A percentile compares a stretch with the other conserved stretches of the same genome.
Conservation (phyloP, 2,329 filamentous ascomycete genomes). For the Botrytis deweyae region DNA sequence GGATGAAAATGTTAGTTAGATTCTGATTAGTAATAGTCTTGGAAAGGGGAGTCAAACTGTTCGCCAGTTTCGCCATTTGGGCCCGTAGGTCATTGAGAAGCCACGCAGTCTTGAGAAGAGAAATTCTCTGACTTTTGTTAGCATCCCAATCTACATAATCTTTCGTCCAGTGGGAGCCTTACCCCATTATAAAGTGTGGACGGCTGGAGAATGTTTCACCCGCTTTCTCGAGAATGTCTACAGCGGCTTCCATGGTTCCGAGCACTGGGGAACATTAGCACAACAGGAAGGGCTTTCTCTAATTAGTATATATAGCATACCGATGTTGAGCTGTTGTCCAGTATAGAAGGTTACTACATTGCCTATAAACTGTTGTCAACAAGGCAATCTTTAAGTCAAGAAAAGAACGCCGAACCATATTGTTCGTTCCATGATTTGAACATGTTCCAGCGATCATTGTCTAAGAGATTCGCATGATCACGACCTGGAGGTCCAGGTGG, state of each 20-base stretch:
- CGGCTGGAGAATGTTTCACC: not conserved
- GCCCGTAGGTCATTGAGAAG: conserved; percentile 6
- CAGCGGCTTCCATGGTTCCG: not conserved
- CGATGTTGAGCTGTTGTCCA: not conserved
- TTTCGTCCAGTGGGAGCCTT: not conserved
- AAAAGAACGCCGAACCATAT: not conserved
- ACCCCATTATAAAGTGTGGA: conserved; percentile 4
- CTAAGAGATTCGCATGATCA: not conserved
- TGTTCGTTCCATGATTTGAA: not conserved
- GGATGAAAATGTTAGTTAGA: not conserved
- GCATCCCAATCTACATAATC: not conserved
- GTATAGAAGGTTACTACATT: not conserved
- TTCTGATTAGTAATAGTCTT: not conserved
- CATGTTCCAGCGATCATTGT: not conserved
- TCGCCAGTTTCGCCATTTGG: conserved; percentile 5
- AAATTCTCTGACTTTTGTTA: not conserved
- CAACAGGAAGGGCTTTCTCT: not conserved
- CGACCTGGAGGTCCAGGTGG: conserved; percentile 2
- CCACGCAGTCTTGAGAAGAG: conserved; percentile 3
- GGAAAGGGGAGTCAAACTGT: not conserved
- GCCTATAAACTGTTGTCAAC: not conserved
- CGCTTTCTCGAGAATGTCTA: not conserved
- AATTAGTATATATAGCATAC: not conserved
- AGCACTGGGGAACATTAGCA: not conserved
- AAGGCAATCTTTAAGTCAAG: not conserved